Conservation (phyloP, 2,329 filamentous ascomycete species). For the Botrytis tulipae region DNA sequence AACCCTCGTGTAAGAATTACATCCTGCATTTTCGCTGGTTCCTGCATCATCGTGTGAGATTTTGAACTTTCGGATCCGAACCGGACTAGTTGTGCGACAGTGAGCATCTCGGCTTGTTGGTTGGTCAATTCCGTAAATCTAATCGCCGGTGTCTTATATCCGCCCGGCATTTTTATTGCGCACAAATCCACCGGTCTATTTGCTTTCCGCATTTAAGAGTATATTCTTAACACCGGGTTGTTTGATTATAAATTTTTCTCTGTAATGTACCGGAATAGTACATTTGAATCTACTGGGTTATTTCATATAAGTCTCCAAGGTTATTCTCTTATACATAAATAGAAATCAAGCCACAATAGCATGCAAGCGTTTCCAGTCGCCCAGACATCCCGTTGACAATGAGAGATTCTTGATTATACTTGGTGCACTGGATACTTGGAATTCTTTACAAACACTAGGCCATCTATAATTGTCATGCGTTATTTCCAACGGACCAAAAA, state of each 20-base stretch:
- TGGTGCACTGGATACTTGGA: too few relatives aligned
- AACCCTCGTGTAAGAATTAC: neutral
- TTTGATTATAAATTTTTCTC: neutral
- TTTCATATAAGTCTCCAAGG: neutral
- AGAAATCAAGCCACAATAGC: neutral
- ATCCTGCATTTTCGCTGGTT: neutral
- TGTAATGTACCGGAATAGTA: neutral
- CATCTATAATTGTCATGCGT: neutral
- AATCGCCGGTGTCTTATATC: neutral
- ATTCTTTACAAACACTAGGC: too few relatives aligned
- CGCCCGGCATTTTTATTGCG: neutral
- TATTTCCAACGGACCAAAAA: neutral
- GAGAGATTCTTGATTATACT: too few relatives aligned
- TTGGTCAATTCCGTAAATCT: neutral
- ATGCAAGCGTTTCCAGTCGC: too few relatives aligned
- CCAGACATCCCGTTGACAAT: neutral
- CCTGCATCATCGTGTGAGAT: neutral
- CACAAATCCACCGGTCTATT: neutral
- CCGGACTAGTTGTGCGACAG: constrained; percentile 9
- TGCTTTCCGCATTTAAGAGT: neutral
- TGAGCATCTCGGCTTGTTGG: constrained; percentile 8
- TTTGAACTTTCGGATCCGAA: constrained; percentile 10
- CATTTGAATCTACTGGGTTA: neutral
- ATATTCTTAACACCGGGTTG: neutral
- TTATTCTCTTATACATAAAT: neutral